phyloP scores from a whole-genome alignment of 768 basidiomycete genomes.

The Kwoniella bestiolae region DNA sequence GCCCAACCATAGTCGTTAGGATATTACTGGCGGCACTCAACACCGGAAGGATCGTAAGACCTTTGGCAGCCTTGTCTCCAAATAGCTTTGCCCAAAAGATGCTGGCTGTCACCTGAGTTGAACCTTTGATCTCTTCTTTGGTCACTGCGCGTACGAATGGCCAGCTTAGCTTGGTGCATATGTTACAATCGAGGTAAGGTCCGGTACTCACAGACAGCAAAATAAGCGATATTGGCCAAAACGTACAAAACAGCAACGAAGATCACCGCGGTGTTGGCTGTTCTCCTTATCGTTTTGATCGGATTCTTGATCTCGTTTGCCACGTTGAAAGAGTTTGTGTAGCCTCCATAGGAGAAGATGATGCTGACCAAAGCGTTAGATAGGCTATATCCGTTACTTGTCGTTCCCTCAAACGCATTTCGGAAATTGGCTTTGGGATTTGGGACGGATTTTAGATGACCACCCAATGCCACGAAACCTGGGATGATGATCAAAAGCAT shows the following conservation, averaged over 20 bases:
- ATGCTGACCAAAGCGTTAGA: conserved; percentile 40
- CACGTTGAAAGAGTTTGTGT: conserved; percentile 42
- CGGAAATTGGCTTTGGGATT: conserved; percentile 42
- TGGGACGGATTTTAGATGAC: conserved; percentile 24
- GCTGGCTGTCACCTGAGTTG: conserved; percentile 32
- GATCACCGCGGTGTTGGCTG: conserved; percentile 29
- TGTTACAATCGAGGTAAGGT: too few species aligned
- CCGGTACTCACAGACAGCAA: conserved; percentile 36
- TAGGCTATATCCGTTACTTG: conserved; percentile 29
- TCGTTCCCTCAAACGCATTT: conserved; percentile 42
- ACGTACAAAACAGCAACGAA: conserved; percentile 43
- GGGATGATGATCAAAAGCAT: conserved; percentile 34
- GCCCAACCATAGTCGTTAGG: conserved; percentile 52
- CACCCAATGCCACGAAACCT: conserved; percentile 42
- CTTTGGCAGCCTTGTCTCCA: conserved; percentile 37
- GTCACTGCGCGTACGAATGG: conserved; percentile 16
- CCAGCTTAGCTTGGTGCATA: background rate
- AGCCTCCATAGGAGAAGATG: conserved; percentile 46
- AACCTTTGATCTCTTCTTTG: conserved; percentile 26
- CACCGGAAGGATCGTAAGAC: conserved; percentile 33
- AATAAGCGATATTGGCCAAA: conserved; percentile 42
- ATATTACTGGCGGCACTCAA: conserved; percentile 39
- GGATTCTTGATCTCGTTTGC: conserved; percentile 41
- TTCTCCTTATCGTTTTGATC: conserved; percentile 35
- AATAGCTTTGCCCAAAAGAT: conserved; percentile 38